Conservation (phyloP, 139 green algal genomes). For the Tetradesmus lagerheimii region DNA sequence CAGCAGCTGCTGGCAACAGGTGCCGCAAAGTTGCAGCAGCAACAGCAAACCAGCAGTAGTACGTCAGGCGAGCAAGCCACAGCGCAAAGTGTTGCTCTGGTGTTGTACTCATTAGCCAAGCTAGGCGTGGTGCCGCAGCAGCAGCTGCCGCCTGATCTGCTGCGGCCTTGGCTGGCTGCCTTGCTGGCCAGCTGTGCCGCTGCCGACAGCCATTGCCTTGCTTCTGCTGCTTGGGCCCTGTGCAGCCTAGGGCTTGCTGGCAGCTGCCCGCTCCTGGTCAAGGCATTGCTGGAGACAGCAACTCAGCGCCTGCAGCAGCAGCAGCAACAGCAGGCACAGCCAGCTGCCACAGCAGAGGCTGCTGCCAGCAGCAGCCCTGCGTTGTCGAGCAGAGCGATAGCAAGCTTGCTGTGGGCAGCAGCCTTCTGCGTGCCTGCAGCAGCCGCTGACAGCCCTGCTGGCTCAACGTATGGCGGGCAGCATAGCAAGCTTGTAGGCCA, state of each 20-base stretch:
- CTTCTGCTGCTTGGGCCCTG: slow-evolving; percentile 7
- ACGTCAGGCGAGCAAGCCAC: neutral
- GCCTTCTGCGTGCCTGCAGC: neutral
- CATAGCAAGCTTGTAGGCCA: neutral
- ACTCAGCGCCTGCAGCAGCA: slow-evolving; percentile 7
- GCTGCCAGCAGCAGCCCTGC: neutral
- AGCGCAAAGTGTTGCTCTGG: slow-evolving; percentile 8
- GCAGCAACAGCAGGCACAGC: slow-evolving; percentile 15
- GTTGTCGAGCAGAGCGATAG: slow-evolving; percentile 2
- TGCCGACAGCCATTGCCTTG: slow-evolving; percentile 7
- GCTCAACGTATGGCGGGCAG: neutral
- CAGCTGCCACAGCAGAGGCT: neutral
- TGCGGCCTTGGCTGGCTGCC: slow-evolving; percentile 15
- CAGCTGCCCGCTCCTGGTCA: neutral
- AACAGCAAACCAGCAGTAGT: neutral
- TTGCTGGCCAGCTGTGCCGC: neutral
- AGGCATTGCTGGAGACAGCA: slow-evolving; percentile 29
- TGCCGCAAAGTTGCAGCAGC: neutral
- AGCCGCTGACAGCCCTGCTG: neutral
- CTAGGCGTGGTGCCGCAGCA: neutral
- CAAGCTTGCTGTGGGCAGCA: slow-evolving; percentile 33
- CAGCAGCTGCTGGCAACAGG: slow-evolving; percentile 32
- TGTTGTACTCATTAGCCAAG: slow-evolving; percentile 13
- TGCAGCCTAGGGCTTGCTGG: slow-evolving; percentile 14
- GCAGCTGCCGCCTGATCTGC: slow-evolving; percentile 3